Evolutionary conservation across 2,329 filamentous ascomycete species (phyloP), one percentile per base, ranked within the genome.

Genomic region (Fusarium guadeloupense): DNA sequence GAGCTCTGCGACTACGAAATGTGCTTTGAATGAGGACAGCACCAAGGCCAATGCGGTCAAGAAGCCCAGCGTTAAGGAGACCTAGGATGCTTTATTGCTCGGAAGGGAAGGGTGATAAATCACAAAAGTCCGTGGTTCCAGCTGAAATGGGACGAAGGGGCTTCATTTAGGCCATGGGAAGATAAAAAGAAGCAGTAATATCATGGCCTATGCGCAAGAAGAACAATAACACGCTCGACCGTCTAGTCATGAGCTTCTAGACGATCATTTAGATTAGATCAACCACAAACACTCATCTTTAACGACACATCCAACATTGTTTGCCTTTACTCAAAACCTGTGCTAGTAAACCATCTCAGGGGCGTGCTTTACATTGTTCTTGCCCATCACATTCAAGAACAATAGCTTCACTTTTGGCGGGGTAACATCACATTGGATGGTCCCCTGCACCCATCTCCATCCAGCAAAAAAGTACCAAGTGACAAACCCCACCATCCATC

Each of bases 401-500:
- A 67, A 60, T 66, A 63, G 48, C 53, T 65, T 66, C 62, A 60
- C 33, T 56, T 62, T 62, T 66, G 68, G 68, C 68, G 68, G 68
- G 68, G 68, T 67, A 68, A 43, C 50, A 54, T 31, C 44, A 26
- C 25, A 13, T 25, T 9, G 6, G 9, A 25, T 26, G 25, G 51
- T 46, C 49, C 45, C 48, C 37, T 28, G 40, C 16, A 43, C 9
- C 51, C 59, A 65, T 49, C 58, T 47, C 62, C 45, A 59, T 59
- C 14, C 16, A 59, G 51, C 50, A 50, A 65, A 66, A 56, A 52
- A 55, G 64, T 54, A 68, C 62, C 59, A 62, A 44, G 50, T 41
- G 40, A 55, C 48, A 39, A 58, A 64, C 67, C 61, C 67, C 68
- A 68, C 68, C 68, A 69, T 66, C 66, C 68, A 69, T 66, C 64